Base-by-base conservation (phyloP, 2,329 filamentous ascomycete genomes). In the Hyphodiscus sp. region DNA sequence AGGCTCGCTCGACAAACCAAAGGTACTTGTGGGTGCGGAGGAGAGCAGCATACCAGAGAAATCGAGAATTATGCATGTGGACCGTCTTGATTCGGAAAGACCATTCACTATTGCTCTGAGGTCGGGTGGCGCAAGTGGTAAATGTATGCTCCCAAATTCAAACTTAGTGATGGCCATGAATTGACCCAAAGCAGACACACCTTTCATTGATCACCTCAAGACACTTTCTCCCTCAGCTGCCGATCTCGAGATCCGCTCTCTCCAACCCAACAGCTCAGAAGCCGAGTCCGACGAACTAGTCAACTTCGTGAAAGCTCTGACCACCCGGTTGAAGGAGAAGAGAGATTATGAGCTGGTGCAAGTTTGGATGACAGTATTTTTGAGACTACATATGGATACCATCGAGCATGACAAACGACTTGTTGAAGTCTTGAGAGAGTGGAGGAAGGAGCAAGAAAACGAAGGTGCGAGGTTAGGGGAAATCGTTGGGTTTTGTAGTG, bases 321-420 rank as follows among this genome's bases (percentile, higher is more conserved):
- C 89, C 0, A 77, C 74, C 51, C 78, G 87, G 13, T 74, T 97
- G 50, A 72, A 75, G 44, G 75, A 81, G 49, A 83, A 85, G 59
- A 81, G 81, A 47, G 94, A 97, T 69, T 99, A 95, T 70, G 94
- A 99, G 71, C 78, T 99, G 41, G 87, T 90, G 16, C 91, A 97
- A 70, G 90, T 91, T 0, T 99, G 94, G 92, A 97, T 99, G 91
- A 85, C 87, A 1, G 92, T 97, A 1, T 95, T 97, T 65, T 69
- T 99, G 55, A 81, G 85, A 47, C 74, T 96, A 42, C 92, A 97
- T 70, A 78, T 77, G 7, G 83, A 86, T 56, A 72, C 78, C 16
- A 72, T 87, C 15, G 68, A 73, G 0, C 47, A 55, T 13, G 60
- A 65, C 54, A 71, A 74, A 59, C 64, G 69, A 29, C 69, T 92